These are phyloP conservation scores for Annona cherimola DNA, from an alignment of 164 flowering plant genomes.

Conservation along the genomic window DNA sequence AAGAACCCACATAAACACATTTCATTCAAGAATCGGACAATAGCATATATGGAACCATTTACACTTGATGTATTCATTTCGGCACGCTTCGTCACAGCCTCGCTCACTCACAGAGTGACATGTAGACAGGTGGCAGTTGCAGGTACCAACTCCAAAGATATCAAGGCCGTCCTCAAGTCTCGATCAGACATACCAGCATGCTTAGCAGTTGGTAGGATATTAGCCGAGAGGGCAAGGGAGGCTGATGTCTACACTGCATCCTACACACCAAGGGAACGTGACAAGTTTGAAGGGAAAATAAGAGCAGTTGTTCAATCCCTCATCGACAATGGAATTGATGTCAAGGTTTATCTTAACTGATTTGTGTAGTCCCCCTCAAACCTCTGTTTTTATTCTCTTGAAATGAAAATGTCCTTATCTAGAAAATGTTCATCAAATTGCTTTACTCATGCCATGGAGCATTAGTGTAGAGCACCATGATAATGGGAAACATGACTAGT, in stretches of 20 bases:
- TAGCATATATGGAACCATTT: constrained; percentile 89
- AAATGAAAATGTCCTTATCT: background rate
- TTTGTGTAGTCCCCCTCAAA: background rate
- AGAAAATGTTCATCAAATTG: background rate
- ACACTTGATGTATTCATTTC: constrained; percentile 90
- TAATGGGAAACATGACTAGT: too few relatives aligned
- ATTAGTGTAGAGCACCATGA: too few relatives aligned
- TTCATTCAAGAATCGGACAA: constrained; percentile 81
- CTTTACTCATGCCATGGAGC: background rate
- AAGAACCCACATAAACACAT: constrained; percentile 79
- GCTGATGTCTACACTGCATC: constrained; percentile 89
- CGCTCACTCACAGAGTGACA: constrained; percentile 85
- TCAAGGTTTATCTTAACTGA: constrained; percentile 79
- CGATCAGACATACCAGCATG: constrained; percentile 90
- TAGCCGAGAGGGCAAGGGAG: constrained; percentile 79
- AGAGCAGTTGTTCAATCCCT: constrained; percentile 95
- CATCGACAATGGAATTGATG: constrained; percentile 83
- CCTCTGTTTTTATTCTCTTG: background rate
- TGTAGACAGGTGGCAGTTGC: constrained; percentile 94
- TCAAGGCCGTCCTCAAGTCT: constrained; percentile 75
- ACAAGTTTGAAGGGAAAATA: constrained; percentile 95
- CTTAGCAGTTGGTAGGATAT: constrained; percentile 65
- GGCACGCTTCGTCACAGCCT: constrained; percentile 90
- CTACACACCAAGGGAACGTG: constrained; percentile 85
- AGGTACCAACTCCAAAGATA: constrained; percentile 93